Base-by-base conservation (phyloP, 176 grass and related monocot species). In the Aegilops tauschii region DNA sequence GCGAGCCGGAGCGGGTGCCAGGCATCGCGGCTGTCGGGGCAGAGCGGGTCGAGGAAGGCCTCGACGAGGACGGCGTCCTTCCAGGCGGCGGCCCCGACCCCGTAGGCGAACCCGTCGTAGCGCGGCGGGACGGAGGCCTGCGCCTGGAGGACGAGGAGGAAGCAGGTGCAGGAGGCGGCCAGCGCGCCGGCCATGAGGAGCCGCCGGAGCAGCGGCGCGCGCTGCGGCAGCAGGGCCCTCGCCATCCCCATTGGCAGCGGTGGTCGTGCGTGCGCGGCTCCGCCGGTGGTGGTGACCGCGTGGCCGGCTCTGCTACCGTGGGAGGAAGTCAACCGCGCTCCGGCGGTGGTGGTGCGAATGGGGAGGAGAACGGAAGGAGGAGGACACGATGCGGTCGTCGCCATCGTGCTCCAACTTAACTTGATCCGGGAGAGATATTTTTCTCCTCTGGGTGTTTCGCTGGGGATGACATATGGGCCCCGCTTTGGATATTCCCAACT, bases 41-140 rank as follows among this genome's bases (percentile, higher is more conserved):
- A 98, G 44, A 98, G 92, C 49, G 97, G 97, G 61, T 98, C 94
- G 39, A 98, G 65, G 87, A 98, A 98, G 65, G 94, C 97, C 90
- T 98, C 97, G 36, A 98, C 88, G 49, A 94, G 82, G 61, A 98
- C 65, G 84, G 85, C 69, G 59, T 94, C 92, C 80, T 92, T 89
- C 88, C 90, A 92, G 6, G 54, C 80, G 47, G 50, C 76, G 61
- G 85, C 85, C 67, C 45, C 81, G 3, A 69, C 80, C 13, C 58
- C 39, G 79, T 98, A 98, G 70, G 84, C 89, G 80, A 98, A 96
- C 0, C 97, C 97, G 58, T 96, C 92, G 80, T 92, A 91, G 76
- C 90, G 91, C 74, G 84, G 67, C 56, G 97, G 94, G 10, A 83
- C 56, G 49, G 92, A 89, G 49, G 92, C 88, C 70, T 87, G 91